Evolutionary conservation across 148 eudicot species (phyloP).

Genomic region (Rhododendron molle): DNA sequence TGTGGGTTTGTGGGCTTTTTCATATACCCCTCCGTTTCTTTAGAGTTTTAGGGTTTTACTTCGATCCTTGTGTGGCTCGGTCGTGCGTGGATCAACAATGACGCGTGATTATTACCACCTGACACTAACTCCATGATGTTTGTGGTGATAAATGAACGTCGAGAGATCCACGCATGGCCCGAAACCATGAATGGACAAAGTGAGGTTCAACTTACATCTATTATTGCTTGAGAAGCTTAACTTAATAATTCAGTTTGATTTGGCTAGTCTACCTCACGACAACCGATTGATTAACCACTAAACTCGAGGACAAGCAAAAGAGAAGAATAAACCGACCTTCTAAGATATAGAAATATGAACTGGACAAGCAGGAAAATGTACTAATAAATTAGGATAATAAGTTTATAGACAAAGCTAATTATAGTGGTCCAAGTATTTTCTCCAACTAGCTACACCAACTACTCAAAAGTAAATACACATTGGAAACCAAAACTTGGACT

Average conservation of each 20-base stretch:
- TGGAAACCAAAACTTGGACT: not conserved
- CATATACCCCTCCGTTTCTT: no score
- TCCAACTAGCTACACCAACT: not conserved
- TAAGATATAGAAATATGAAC: not conserved
- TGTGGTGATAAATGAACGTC: no score
- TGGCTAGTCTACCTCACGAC: not conserved
- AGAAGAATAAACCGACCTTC: not conserved
- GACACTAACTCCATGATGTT: no score
- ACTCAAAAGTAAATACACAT: constrained; percentile 3
- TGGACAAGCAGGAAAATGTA: not conserved
- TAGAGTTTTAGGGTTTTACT: no score
- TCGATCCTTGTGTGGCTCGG: no score
- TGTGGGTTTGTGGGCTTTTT: no score
- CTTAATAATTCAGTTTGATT: not conserved
- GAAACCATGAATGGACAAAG: not conserved
- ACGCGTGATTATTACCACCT: no score
- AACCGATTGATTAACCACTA: no score
- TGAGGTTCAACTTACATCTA: not conserved
- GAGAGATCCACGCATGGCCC: no score
- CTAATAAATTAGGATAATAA: not conserved
- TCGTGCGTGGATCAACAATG: no score
- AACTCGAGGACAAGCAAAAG: not conserved
- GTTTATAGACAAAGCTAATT: not conserved
- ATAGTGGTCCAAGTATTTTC: not conserved
- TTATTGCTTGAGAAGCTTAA: not conserved